phyloP scores from a whole-genome alignment of 202 grass and related monocot genomes.

The Setaria viridis region DNA sequence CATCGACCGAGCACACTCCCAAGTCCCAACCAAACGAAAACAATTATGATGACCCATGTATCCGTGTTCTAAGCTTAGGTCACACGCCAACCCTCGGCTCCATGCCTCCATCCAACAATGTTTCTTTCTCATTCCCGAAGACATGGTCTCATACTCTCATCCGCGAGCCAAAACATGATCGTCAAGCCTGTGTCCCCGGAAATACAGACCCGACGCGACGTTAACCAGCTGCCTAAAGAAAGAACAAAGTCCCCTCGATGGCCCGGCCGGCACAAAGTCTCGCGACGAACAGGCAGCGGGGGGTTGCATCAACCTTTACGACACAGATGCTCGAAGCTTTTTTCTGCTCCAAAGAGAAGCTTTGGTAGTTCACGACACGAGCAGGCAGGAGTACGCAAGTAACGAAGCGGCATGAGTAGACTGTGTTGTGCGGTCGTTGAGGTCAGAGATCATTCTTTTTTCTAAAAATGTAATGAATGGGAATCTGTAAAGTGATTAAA shows the following conservation, averaged over 20 bases:
- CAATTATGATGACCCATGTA: too few relatives aligned
- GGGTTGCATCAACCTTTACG: background rate
- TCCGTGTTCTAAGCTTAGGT: too few relatives aligned
- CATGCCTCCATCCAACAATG: too few relatives aligned
- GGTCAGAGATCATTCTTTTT: too few relatives aligned
- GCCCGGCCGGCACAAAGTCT: background rate
- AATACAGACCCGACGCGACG: background rate
- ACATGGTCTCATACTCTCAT: background rate
- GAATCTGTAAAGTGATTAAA: too few relatives aligned
- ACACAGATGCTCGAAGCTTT: background rate
- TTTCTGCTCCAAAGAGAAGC: background rate
- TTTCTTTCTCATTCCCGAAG: too few relatives aligned
- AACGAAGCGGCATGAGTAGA: too few relatives aligned
- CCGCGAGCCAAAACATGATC: background rate
- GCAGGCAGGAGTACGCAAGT: background rate
- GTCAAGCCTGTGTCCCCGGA: background rate
- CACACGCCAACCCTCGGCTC: too few relatives aligned
- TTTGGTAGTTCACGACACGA: background rate
- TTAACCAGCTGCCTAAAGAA: background rate
- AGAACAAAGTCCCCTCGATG: background rate
- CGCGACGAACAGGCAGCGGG: background rate
- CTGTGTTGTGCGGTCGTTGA: too few relatives aligned
- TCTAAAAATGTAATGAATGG: too few relatives aligned
- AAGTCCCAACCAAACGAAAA: too few relatives aligned
- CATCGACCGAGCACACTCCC: too few relatives aligned